Evolutionary conservation across 1,284 basidiomycete genomes (phyloP).

Genomic region (Fistulina hepatica): DNA sequence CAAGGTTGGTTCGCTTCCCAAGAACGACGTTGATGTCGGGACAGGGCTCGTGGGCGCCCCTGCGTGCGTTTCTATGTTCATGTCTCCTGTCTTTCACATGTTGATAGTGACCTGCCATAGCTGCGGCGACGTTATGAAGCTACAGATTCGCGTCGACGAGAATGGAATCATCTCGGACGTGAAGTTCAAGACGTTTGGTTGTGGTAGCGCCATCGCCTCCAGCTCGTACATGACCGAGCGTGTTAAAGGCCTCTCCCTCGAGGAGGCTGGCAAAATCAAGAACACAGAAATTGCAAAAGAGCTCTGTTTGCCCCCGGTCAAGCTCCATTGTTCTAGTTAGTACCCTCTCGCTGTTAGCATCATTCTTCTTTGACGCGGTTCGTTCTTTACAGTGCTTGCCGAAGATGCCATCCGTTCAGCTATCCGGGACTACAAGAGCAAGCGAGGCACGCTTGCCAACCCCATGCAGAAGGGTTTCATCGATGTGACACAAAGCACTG

Average conservation of each 20-base stretch:
- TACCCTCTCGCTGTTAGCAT: constrained; percentile 14
- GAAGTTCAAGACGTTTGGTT: constrained; percentile 98
- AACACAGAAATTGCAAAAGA: constrained; percentile 99
- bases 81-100: constrained; percentile 4
- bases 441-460: constrained; percentile 48
- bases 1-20: constrained; percentile 91
- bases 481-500: constrained; percentile 64
- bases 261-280: constrained; percentile 93
- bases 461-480: constrained; percentile 56
- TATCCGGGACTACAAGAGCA: constrained; percentile 84
- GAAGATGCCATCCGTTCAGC: constrained; percentile 97
- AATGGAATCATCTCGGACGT: constrained; percentile 94
- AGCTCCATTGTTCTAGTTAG: constrained; percentile 82
- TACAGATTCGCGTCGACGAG: constrained; percentile 96
- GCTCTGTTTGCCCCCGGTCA: constrained; percentile 91
- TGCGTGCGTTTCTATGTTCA: constrained; percentile 56
- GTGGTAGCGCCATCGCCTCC: constrained; percentile 94
- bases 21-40: constrained; percentile 85
- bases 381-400: constrained; percentile 65
- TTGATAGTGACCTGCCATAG: constrained; percentile 27
- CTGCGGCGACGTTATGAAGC: constrained; percentile 95
- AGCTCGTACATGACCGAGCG: constrained; percentile 97
- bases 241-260: constrained; percentile 89
- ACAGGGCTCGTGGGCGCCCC: constrained; percentile 98
- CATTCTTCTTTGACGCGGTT: constrained; percentile 12